phyloP scores from a whole-genome alignment of 805 yeast species.

The Suhomyces emberorum region DNA sequence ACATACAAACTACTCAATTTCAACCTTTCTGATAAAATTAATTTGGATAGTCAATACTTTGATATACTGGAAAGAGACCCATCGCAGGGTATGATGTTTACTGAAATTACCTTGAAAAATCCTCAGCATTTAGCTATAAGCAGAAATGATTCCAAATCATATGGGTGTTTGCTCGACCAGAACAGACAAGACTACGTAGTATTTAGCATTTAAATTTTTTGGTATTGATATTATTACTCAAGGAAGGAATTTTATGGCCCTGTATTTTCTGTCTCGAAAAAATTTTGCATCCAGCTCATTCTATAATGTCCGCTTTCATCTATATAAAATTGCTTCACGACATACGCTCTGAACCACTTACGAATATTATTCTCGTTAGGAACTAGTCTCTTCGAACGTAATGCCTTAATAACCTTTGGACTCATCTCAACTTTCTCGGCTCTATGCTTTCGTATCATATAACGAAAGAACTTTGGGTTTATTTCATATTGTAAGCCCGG shows the following conservation, averaged over 20 bases:
- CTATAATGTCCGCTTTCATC: conserved; percentile 16
- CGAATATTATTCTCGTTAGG: conserved; percentile 30
- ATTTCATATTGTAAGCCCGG: conserved; percentile 1
- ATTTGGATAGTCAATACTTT: too few species aligned
- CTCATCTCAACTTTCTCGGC: conserved; percentile 12
- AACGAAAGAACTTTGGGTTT: conserved; percentile 25
- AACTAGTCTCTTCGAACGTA: conserved; percentile 23
- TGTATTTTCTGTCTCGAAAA: conserved; percentile 18
- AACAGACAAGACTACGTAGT: conserved; percentile 38
- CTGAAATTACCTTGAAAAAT: conserved; percentile 9
- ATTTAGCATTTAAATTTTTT: conserved; percentile 18
- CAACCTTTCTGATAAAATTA: neutral
- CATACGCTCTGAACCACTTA: conserved; percentile 25
- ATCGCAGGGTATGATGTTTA: neutral
- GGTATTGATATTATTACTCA: too few species aligned
- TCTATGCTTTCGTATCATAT: conserved; percentile 22
- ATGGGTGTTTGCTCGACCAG: conserved; percentile 41
- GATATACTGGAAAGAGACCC: too few species aligned
- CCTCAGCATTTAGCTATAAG: conserved; percentile 35
- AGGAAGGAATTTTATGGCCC: too few species aligned
- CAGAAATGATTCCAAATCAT: conserved; percentile 15
- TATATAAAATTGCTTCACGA: conserved; percentile 27
- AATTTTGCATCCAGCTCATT: conserved; percentile 24
- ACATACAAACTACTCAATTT: conserved; percentile 3
- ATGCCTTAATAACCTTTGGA: conserved; percentile 16